A percentile compares a stretch with the other conserved stretches of the same genome.
These are phyloP conservation scores for Metarhizium robertsii DNA, from an alignment of 2,329 filamentous ascomycete genomes.

Conservation along the genomic window DNA sequence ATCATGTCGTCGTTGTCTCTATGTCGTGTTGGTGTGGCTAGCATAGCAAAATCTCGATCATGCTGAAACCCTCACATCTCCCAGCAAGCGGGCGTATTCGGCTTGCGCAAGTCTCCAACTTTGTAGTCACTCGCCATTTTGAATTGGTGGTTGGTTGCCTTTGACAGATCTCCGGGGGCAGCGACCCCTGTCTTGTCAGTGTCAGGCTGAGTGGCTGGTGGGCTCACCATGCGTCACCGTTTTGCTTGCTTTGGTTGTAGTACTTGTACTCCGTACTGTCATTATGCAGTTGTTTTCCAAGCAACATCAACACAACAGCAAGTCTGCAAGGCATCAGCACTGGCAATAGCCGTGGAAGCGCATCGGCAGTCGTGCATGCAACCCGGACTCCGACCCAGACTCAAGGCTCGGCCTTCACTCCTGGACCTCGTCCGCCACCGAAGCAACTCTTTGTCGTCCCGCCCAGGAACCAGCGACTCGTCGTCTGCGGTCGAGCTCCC, in stretches of 20 bases:
- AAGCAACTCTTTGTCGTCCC: slow-evolving; percentile 14
- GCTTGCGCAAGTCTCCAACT: not conserved
- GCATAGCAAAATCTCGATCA: too few relatives aligned
- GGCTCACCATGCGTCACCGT: not conserved
- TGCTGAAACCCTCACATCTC: too few relatives aligned
- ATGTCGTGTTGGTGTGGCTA: too few relatives aligned
- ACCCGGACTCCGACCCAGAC: slow-evolving; percentile 38
- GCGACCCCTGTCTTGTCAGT: not conserved
- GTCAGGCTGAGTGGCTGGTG: not conserved
- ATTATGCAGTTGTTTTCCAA: not conserved
- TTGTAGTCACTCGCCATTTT: too few relatives aligned
- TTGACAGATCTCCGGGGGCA: not conserved
- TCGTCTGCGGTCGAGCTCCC: slow-evolving; percentile 1
- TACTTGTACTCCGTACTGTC: not conserved
- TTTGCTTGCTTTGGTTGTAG: not conserved
- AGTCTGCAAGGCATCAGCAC: not conserved
- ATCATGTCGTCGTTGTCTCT: too few relatives aligned
- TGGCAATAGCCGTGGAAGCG: not conserved
- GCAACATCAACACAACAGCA: not conserved
- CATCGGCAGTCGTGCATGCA: slow-evolving; percentile 31
- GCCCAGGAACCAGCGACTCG: not conserved
- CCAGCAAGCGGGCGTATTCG: too few relatives aligned
- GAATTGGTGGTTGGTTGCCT: too few relatives aligned
- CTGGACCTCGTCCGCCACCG: slow-evolving; percentile 38
- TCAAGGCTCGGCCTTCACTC: slow-evolving; percentile 44